phyloP scores from a whole-genome alignment of 768 basidiomycete genomes.

The Tephrocybe sp. region DNA sequence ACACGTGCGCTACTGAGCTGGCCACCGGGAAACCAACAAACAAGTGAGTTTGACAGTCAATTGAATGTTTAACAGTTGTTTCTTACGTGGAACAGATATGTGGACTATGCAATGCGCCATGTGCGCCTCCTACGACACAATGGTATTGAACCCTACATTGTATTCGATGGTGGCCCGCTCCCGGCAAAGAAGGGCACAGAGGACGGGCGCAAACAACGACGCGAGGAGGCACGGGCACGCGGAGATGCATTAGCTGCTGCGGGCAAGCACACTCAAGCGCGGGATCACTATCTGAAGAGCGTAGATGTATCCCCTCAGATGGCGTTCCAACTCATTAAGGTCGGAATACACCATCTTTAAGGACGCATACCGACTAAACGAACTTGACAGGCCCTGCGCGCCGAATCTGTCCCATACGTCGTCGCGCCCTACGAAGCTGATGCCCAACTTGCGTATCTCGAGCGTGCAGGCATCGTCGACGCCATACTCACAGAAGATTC shows the following conservation, averaged over 20 bases:
- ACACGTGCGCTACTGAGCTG: conserved; percentile 87
- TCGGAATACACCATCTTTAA: conserved; percentile 24
- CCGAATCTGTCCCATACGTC: conserved; percentile 78
- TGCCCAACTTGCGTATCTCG: conserved; percentile 93
- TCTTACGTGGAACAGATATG: conserved; percentile 60
- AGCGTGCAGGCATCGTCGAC: conserved; percentile 77
- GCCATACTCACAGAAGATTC: conserved; percentile 98
- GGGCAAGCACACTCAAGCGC: conserved; percentile 77
- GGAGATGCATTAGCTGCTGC: conserved; percentile 75
- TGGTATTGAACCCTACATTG: conserved; percentile 84
- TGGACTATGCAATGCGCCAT: conserved; percentile 93
- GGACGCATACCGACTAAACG: conserved; percentile 6
- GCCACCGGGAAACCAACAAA: conserved; percentile 81
- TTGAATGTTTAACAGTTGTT: neutral
- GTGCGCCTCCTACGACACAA: conserved; percentile 85
- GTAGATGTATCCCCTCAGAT: conserved; percentile 96
- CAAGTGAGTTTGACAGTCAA: conserved; percentile 57
- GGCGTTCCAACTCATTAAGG: conserved; percentile 98
- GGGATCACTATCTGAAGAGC: conserved; percentile 88
- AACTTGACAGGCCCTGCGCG: conserved; percentile 71
- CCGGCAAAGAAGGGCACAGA: conserved; percentile 95
- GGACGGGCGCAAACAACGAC: conserved; percentile 67
- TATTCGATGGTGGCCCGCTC: conserved; percentile 95
- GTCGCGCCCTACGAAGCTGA: conserved; percentile 99
- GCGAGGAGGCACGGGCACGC: conserved; percentile 74